These are phyloP conservation scores for Paramyrothecium sp. DNA, from an alignment of 2,329 filamentous ascomycete species.

Conservation along the genomic window DNA sequence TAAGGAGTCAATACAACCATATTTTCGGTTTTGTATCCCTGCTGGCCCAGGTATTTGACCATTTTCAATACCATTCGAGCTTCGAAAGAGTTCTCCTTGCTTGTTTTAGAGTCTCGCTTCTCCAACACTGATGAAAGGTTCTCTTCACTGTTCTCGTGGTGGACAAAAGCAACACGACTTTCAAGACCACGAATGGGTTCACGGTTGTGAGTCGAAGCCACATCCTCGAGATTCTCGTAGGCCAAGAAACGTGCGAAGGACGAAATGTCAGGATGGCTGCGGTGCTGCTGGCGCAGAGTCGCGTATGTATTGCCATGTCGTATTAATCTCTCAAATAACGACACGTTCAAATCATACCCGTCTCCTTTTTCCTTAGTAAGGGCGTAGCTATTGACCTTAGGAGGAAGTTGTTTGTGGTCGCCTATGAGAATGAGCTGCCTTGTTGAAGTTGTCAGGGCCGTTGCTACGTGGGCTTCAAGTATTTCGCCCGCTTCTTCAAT, in stretches of 20 bases:
- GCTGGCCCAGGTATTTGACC: slow-evolving; percentile 67
- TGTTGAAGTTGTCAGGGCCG: slow-evolving; percentile 52
- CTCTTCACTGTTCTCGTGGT: slow-evolving; percentile 57
- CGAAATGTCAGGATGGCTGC: slow-evolving; percentile 69
- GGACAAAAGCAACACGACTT: slow-evolving; percentile 63
- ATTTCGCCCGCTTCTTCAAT: slow-evolving; percentile 76
- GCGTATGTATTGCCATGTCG: slow-evolving; percentile 50
- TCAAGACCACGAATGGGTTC: slow-evolving; percentile 53
- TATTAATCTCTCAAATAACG: slow-evolving; percentile 68
- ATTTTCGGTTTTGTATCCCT: slow-evolving; percentile 65
- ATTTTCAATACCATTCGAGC: slow-evolving; percentile 63
- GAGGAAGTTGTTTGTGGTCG: slow-evolving; percentile 71
- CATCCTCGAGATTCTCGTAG: slow-evolving; percentile 62
- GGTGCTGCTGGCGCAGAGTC: slow-evolving; percentile 60
- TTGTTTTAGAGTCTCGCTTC: slow-evolving; percentile 47
- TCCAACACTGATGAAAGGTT: slow-evolving; percentile 42
- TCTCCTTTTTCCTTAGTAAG: slow-evolving; percentile 62
- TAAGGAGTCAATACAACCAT: slow-evolving; percentile 73
- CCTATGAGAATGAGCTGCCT: slow-evolving; percentile 70
- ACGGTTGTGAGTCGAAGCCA: slow-evolving; percentile 43
- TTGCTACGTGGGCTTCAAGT: slow-evolving; percentile 61
- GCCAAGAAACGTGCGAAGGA: slow-evolving; percentile 53
- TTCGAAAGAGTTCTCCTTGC: slow-evolving; percentile 63
- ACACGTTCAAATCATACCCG: slow-evolving; percentile 66
- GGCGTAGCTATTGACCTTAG: slow-evolving; percentile 61